These are phyloP conservation scores for Xylaria hypoxylon DNA, from an alignment of 2,329 filamentous ascomycete genomes.

Conservation along the genomic window DNA sequence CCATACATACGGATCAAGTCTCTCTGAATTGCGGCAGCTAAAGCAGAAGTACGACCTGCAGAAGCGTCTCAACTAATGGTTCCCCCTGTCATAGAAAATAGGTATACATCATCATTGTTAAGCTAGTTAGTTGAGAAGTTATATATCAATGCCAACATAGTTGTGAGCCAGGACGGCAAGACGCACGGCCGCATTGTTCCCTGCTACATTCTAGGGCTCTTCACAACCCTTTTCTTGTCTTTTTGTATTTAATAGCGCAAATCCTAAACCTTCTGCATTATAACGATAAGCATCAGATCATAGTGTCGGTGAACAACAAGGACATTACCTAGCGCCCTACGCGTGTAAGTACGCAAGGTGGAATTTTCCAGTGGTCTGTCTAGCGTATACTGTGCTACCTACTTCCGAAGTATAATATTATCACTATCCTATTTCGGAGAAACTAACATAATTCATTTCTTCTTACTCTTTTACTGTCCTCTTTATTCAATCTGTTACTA, in stretches of 20 bases:
- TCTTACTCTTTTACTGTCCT: too few species aligned
- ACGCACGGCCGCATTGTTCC: not conserved
- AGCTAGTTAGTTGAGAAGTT: not conserved
- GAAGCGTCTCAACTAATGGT: constrained; percentile 49
- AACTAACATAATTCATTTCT: too few species aligned
- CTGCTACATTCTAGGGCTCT: not conserved
- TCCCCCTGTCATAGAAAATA: constrained; percentile 32
- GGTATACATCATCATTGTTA: not conserved
- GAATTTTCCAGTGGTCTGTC: too few species aligned
- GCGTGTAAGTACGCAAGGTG: too few species aligned
- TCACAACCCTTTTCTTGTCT: not conserved
- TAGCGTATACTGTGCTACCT: too few species aligned
- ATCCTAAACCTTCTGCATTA: not conserved
- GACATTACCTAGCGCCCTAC: too few species aligned
- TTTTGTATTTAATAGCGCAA: constrained; percentile 1
- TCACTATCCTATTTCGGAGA: too few species aligned
- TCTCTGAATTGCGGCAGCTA: constrained; percentile 44
- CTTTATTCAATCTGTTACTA: too few species aligned
- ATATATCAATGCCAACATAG: constrained; percentile 4
- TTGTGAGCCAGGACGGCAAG: not conserved
- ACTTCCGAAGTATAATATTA: too few species aligned
- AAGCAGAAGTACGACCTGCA: constrained; percentile 49
- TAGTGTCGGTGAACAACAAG: too few species aligned
- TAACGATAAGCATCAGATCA: not conserved
- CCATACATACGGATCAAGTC: constrained; percentile 44